Conservation (phyloP, 768 basidiomycete species). For the Rubroboletus satanas region DNA sequence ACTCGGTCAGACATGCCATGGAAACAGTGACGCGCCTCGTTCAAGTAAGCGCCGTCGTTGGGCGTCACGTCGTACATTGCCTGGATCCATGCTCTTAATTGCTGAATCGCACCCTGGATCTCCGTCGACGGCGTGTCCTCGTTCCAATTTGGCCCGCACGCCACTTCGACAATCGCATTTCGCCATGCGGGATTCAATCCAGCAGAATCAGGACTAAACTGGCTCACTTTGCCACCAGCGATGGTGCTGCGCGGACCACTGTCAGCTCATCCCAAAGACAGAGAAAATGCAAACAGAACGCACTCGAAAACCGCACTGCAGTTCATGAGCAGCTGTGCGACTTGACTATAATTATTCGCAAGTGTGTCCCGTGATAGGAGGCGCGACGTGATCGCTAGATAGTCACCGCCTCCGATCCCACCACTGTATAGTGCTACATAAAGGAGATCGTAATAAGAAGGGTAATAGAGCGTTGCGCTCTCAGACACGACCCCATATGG, state of each 20-base stretch:
- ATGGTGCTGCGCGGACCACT: slow-evolving; percentile 34
- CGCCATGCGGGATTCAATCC: slow-evolving; percentile 51
- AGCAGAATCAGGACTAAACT: slow-evolving; percentile 34
- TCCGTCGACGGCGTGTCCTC: slow-evolving; percentile 16
- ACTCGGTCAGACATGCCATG: neutral
- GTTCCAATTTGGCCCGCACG: slow-evolving; percentile 9
- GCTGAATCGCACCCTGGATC: slow-evolving; percentile 10
- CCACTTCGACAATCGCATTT: slow-evolving; percentile 27
- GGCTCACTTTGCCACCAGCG: slow-evolving; percentile 42
- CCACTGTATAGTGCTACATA: slow-evolving; percentile 4
- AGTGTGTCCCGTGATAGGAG: slow-evolving; percentile 32
- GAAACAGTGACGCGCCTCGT: slow-evolving; percentile 39
- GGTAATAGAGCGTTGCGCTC: slow-evolving; percentile 20
- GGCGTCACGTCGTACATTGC: slow-evolving; percentile 28
- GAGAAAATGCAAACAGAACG: neutral
- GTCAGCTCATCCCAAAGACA: neutral
- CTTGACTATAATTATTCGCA: slow-evolving; percentile 17
- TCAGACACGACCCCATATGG: slow-evolving; percentile 20
- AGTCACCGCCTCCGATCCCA: slow-evolving; percentile 19
- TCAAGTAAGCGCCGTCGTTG: slow-evolving; percentile 41
- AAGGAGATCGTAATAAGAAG: slow-evolving; percentile 27
- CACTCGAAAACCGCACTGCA: neutral
- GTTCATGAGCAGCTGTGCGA: slow-evolving; percentile 21
- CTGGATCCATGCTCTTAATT: slow-evolving; percentile 8
- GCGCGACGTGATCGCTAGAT: slow-evolving; percentile 20